Evolutionary conservation across 768 basidiomycete species (phyloP).

Genomic region (Candolleomyces eurysporus): DNA sequence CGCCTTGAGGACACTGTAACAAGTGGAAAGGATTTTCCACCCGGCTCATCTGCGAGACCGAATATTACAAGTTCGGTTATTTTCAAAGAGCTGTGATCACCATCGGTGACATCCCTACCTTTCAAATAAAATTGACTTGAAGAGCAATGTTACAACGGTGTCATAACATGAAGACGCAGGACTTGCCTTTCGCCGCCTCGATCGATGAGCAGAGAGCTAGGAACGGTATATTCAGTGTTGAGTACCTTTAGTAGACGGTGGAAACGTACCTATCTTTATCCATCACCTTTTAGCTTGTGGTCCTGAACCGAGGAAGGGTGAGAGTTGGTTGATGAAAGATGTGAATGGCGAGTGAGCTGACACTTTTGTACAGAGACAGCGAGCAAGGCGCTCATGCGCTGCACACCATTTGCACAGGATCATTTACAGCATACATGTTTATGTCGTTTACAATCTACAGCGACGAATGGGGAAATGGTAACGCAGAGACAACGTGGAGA

Average conservation of each 20-base stretch:
- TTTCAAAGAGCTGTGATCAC: neutral
- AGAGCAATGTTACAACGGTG: neutral
- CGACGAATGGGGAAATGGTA: too few species aligned
- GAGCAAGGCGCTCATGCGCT: too few species aligned
- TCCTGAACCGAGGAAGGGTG: neutral
- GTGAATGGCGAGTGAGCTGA: too few species aligned
- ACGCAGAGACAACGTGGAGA: too few species aligned
- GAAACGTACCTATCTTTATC: neutral
- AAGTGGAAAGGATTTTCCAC: neutral
- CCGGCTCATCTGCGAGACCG: neutral
- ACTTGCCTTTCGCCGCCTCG: neutral
- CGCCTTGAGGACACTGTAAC: neutral
- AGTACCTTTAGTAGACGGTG: neutral
- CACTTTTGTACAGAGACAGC: too few species aligned
- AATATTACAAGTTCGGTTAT: neutral
- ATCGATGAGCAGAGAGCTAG: neutral
- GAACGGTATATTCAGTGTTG: neutral
- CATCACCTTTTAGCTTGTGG: neutral
- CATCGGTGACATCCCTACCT: neutral
- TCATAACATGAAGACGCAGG: neutral
- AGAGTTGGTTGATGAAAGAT: too few species aligned
- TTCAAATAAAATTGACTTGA: neutral
- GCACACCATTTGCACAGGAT: too few species aligned
- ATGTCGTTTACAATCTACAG: too few species aligned
- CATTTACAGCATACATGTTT: too few species aligned